Conservation (phyloP, 768 basidiomycete genomes). For the Boletus insuetus region DNA sequence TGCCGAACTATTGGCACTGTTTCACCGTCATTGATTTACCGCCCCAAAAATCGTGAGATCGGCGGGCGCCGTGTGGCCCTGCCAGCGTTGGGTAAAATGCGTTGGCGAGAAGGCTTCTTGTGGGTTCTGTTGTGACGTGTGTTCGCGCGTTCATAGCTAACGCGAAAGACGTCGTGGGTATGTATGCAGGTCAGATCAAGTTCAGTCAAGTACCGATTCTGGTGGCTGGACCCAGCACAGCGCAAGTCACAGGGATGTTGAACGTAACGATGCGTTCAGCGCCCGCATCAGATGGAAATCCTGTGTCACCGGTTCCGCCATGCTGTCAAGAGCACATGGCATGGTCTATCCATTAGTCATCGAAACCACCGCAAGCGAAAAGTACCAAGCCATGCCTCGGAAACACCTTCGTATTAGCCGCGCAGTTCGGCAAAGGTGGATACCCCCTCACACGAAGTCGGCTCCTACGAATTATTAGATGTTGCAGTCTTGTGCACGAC, state of each 20-base stretch:
- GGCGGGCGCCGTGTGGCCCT: not conserved
- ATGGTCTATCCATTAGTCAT: constrained; percentile 2
- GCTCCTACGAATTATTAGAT: not conserved
- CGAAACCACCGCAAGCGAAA: not conserved
- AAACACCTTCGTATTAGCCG: not conserved
- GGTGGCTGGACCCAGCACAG: not conserved
- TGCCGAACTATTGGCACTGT: constrained; percentile 18
- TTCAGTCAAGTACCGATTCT: not conserved
- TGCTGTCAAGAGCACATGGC: constrained; percentile 7
- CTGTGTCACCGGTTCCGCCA: constrained; percentile 16
- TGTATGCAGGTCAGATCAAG: not conserved
- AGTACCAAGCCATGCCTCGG: constrained; percentile 1
- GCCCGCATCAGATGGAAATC: constrained; percentile 9
- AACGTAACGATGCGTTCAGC: constrained; percentile 9
- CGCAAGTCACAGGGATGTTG: not conserved
- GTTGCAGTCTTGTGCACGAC: not conserved
- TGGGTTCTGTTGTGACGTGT: not conserved
- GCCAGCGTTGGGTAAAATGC: not conserved
- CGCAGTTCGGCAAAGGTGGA: constrained; percentile 1
- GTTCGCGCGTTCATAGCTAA: too few relatives aligned
- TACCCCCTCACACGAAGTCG: not conserved
- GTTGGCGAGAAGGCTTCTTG: not conserved
- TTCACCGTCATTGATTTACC: constrained; percentile 19
- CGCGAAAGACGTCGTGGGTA: not conserved
- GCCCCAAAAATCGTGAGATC: constrained; percentile 21